Conservation (phyloP, 2,329 filamentous ascomycete genomes). For the Clonostachys byssicola region DNA sequence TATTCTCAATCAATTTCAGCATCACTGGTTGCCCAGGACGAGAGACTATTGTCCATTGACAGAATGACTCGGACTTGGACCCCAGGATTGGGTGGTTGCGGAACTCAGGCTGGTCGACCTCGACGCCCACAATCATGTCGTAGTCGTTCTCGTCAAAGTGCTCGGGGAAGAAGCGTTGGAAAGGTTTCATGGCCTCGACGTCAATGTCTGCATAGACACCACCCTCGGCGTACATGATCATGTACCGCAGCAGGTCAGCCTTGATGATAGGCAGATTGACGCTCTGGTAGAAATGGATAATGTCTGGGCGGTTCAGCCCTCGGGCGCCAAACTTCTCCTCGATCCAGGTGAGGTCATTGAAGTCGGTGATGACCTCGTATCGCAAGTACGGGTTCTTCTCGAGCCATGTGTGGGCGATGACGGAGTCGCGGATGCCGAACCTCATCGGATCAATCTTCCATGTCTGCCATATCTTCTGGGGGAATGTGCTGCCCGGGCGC, state of each 20-base stretch:
- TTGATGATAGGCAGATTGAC: constrained; percentile 15
- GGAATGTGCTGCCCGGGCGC: constrained; percentile 24
- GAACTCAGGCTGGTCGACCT: constrained; percentile 47
- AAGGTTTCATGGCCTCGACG: constrained; percentile 48
- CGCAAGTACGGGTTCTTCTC: constrained; percentile 6
- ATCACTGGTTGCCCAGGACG: constrained; percentile 21
- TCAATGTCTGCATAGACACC: constrained; percentile 28
- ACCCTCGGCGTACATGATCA: constrained; percentile 18
- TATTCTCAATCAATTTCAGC: constrained; percentile 13
- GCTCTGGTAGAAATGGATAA: constrained; percentile 4
- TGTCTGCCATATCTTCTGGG: constrained; percentile 26
- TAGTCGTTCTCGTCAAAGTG: constrained; percentile 57
- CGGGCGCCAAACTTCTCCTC: constrained; percentile 62
- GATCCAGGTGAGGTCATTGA: constrained; percentile 50
- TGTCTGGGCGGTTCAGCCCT: constrained; percentile 51
- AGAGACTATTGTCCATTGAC: constrained; percentile 26
- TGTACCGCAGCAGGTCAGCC: constrained; percentile 19
- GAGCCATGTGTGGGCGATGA: constrained; percentile 7
- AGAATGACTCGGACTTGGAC: constrained; percentile 56
- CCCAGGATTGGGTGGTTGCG: constrained; percentile 43
- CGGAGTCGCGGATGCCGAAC: constrained; percentile 4
- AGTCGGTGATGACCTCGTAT: constrained; percentile 7
- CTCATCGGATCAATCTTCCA: constrained; percentile 53
- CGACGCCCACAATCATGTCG: constrained; percentile 32
- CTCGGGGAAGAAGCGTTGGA: constrained; percentile 25